Conservation (phyloP, 352 stramenopile genomes). For the Phytophthora syringae region DNA sequence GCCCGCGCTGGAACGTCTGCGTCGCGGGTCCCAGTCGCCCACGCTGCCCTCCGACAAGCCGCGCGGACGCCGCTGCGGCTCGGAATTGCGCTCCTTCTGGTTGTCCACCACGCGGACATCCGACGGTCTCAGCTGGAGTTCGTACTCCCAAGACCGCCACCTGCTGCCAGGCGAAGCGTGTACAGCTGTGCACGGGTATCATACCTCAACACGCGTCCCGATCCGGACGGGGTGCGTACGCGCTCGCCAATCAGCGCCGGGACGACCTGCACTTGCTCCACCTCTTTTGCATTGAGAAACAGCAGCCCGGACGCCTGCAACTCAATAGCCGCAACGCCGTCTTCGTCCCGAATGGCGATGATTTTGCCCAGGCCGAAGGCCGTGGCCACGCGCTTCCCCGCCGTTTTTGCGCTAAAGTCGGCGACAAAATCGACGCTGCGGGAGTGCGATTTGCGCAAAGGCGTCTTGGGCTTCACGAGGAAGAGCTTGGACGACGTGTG, state of each 20-base stretch:
- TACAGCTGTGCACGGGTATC: constrained; percentile 60
- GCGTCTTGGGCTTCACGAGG: constrained; percentile 38
- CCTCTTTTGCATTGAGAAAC: constrained; percentile 30
- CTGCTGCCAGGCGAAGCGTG: constrained; percentile 44
- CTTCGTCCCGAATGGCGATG: constrained; percentile 48
- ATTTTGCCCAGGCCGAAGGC: constrained; percentile 73
- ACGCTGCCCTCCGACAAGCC: constrained; percentile 34
- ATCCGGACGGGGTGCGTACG: constrained; percentile 62
- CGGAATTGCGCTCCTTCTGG: constrained; percentile 25
- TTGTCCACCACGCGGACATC: constrained; percentile 48
- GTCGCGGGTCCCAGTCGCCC: constrained; percentile 23
- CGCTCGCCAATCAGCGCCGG: constrained; percentile 64
- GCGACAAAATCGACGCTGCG: constrained; percentile 53
- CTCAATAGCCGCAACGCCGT: constrained; percentile 59
- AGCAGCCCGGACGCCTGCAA: constrained; percentile 49
- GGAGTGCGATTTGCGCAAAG: constrained; percentile 33
- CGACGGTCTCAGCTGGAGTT: constrained; percentile 41
- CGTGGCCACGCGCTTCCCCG: constrained; percentile 61
- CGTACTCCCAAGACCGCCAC: constrained; percentile 44
- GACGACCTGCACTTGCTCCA: constrained; percentile 60
- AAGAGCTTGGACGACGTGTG: constrained; percentile 57
- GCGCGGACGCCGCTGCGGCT: constrained; percentile 37
- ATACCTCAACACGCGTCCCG: constrained; percentile 62
- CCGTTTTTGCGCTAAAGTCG: constrained; percentile 43
- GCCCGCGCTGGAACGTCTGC: constrained; percentile 21